phyloP scores from a whole-genome alignment of 2,329 filamentous ascomycete genomes.

The Neocatenulostroma microsporum region DNA sequence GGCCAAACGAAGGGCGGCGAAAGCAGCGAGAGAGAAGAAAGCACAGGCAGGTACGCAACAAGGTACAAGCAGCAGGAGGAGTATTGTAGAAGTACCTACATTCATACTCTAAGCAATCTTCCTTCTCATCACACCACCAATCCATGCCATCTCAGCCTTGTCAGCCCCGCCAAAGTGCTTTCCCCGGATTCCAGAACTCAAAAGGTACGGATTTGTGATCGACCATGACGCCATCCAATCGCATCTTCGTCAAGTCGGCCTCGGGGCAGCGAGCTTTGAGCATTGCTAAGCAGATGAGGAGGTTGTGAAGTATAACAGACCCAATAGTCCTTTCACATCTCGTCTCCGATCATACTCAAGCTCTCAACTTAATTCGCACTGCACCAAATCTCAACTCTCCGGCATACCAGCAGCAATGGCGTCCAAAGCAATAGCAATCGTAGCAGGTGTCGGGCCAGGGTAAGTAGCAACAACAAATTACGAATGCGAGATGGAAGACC shows the following conservation, averaged over 20 bases:
- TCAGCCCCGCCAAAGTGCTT: not conserved
- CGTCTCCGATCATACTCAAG: not conserved
- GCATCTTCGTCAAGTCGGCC: conserved; percentile 1
- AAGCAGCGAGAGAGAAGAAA: conserved; percentile 25
- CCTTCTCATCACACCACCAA: not conserved
- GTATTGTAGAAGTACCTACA: conserved; percentile 33
- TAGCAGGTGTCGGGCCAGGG: conserved; percentile 64
- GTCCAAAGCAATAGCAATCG: conserved; percentile 55
- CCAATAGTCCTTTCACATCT: not conserved
- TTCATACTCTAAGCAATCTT: conserved; percentile 33
- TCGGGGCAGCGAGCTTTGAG: not conserved
- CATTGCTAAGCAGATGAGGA: conserved; percentile 7
- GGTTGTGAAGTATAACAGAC: not conserved
- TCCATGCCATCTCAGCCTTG: not conserved
- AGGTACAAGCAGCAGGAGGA: conserved; percentile 21
- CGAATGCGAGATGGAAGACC: too few species aligned
- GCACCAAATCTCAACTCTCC: conserved; percentile 1
- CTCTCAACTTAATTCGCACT: not conserved
- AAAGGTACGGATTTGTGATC: not conserved
- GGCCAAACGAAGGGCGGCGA: conserved; percentile 22
- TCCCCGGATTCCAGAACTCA: conserved; percentile 6
- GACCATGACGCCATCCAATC: not conserved
- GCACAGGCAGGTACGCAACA: conserved; percentile 15
- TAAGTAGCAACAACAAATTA: too few species aligned
- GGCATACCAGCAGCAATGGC: conserved; percentile 22